Percentiles rank a stretch among this genome's conserved stretches.
Conservation (phyloP, 2,329 filamentous ascomycete species). For the Sordariomycetes sp. region DNA sequence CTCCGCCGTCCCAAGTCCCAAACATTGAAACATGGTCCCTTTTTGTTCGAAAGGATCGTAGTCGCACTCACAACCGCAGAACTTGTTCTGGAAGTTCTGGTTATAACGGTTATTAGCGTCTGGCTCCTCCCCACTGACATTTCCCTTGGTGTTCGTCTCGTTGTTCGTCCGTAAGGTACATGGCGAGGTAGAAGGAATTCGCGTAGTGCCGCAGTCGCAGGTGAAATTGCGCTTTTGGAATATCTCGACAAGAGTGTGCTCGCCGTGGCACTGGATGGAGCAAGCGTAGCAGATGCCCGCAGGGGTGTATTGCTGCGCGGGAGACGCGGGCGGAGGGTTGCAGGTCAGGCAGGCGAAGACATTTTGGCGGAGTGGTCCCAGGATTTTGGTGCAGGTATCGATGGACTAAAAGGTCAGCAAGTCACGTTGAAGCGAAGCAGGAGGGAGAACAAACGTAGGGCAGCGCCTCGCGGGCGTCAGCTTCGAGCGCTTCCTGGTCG, state of each 20-base stretch:
- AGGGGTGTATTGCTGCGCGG: constrained; percentile 39
- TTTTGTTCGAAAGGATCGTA: constrained; percentile 87
- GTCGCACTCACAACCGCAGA: constrained; percentile 81
- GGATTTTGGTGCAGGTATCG: constrained; percentile 82
- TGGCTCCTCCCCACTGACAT: constrained; percentile 67
- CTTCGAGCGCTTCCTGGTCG: constrained; percentile 82
- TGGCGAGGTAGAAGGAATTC: constrained; percentile 59
- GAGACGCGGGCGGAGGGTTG: constrained; percentile 64
- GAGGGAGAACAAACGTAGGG: constrained; percentile 60
- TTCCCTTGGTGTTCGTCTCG: constrained; percentile 65
- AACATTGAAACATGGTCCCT: constrained; percentile 96
- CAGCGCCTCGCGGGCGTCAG: constrained; percentile 87
- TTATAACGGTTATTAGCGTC: constrained; percentile 78
- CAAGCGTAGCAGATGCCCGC: constrained; percentile 95
- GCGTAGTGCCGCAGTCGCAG: constrained; percentile 89
- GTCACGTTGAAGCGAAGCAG: constrained; percentile 2
- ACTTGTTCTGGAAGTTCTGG: constrained; percentile 87
- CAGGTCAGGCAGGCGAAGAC: constrained; percentile 93
- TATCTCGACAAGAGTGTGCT: constrained; percentile 89
- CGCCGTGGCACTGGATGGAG: constrained; percentile 92
- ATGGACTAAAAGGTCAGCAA: constrained; percentile 56
- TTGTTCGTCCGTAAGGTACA: constrained; percentile 70
- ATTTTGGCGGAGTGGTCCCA: constrained; percentile 78
- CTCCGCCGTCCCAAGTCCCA: constrained; percentile 72
- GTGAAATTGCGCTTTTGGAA: constrained; percentile 94